Percentiles rank a stretch among this genome's conserved stretches.
phyloP scores from a whole-genome alignment of 106 monocot species.

The Platanthera guangdongensis region DNA sequence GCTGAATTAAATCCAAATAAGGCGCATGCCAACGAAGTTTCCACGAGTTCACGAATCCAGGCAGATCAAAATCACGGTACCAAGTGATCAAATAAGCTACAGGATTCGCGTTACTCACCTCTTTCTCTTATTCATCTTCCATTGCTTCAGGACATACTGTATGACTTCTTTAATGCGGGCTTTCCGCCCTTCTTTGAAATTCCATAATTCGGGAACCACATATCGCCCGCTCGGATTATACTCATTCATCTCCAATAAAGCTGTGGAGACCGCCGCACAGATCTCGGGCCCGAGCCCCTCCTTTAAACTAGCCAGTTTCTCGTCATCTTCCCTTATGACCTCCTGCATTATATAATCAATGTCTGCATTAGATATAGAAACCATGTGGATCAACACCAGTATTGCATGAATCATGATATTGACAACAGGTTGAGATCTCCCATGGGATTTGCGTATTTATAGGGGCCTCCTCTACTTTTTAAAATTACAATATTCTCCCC shows the following conservation, averaged over 20 bases:
- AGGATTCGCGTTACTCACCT: background rate
- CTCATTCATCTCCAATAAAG: slow-evolving; percentile 43
- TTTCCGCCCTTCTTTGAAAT: slow-evolving; percentile 25
- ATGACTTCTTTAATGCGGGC: slow-evolving; percentile 38
- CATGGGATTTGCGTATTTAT: too few relatives aligned
- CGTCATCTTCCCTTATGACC: slow-evolving; percentile 30
- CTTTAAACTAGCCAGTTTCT: slow-evolving; percentile 21
- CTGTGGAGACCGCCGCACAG: slow-evolving; percentile 16
- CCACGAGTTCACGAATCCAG: background rate
- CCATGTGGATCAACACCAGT: too few relatives aligned
- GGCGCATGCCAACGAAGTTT: background rate
- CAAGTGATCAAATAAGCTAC: background rate
- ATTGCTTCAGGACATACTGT: slow-evolving; percentile 24
- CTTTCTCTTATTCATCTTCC: slow-evolving; percentile 26
- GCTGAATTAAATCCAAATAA: background rate
- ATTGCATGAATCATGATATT: too few relatives aligned
- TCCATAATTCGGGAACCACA: slow-evolving; percentile 29
- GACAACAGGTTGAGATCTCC: too few relatives aligned
- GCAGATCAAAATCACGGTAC: background rate
- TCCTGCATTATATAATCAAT: slow-evolving; percentile 22
- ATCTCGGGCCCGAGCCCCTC: slow-evolving; percentile 30
- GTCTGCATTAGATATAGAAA: too few relatives aligned
- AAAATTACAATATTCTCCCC: too few relatives aligned
- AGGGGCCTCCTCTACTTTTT: too few relatives aligned
- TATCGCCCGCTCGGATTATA: slow-evolving; percentile 47